phyloP scores from a whole-genome alignment of 495 filamentous ascomycete species.

The Talaromyces thailandensis region DNA sequence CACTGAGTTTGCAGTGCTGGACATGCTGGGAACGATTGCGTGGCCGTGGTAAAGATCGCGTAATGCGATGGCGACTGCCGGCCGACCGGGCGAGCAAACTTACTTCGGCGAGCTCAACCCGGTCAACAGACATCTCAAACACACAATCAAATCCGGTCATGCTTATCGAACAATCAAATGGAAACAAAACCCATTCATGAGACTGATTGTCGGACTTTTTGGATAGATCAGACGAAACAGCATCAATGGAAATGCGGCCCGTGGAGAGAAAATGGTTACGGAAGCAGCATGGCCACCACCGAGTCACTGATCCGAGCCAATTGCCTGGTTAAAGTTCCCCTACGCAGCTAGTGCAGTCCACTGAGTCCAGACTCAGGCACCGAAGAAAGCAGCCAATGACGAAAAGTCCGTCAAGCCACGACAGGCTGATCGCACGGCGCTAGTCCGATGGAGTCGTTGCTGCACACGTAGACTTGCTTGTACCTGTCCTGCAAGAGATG shows the following conservation, averaged over 20 bases:
- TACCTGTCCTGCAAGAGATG: not conserved
- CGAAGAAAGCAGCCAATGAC: not conserved
- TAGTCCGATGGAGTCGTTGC: not conserved
- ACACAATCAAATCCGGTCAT: not conserved
- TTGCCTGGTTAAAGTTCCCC: not conserved
- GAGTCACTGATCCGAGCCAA: not conserved
- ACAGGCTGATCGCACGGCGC: not conserved
- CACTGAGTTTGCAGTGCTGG: not conserved
- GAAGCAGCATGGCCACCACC: not conserved
- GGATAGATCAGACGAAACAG: not conserved
- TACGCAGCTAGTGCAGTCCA: not conserved
- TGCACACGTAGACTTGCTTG: not conserved
- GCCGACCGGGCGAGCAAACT: not conserved
- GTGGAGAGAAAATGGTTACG: not conserved
- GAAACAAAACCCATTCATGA: not conserved
- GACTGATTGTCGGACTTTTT: not conserved
- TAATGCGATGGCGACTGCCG: not conserved
- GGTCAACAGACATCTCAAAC: not conserved
- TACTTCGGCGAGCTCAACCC: not conserved
- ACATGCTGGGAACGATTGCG: not conserved
- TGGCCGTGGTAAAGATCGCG: not conserved
- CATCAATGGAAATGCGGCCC: not conserved
- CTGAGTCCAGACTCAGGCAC: conserved; percentile 1
- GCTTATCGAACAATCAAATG: not conserved
- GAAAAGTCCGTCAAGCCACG: not conserved